Percentiles rank a stretch among this genome's conserved stretches.
These are phyloP conservation scores for Trametes villosa DNA, from an alignment of 768 basidiomycete species.

Conservation along the genomic window DNA sequence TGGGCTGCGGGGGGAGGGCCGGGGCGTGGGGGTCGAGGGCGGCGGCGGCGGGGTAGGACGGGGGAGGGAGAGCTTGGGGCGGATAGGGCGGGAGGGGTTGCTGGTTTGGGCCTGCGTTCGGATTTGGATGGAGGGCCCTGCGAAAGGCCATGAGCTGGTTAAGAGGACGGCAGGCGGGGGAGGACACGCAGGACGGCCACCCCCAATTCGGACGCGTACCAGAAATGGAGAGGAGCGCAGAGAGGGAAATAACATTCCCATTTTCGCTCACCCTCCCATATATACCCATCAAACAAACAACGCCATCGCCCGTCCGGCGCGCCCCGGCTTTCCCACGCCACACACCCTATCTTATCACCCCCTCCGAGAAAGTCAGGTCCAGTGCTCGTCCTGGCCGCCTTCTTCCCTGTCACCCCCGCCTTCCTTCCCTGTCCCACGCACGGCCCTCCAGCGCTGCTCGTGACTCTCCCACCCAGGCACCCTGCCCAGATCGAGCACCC, in stretches of 20 bases:
- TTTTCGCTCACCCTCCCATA: conserved; percentile 31
- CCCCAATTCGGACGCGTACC: conserved; percentile 31
- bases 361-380: conserved; percentile 18
- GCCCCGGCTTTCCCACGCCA: conserved; percentile 25
- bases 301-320: conserved; percentile 23
- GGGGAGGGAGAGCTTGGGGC: conserved; percentile 3
- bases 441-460: conserved; percentile 23
- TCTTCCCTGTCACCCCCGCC: conserved; percentile 23
- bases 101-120: conserved; percentile 13
- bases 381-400: conserved; percentile 20
- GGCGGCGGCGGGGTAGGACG: conserved; percentile 2
- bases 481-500: conserved; percentile 11
- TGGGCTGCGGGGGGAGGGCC: conserved; percentile 19
- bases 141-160: conserved; percentile 23
- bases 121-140: conserved; percentile 14
- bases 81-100: conserved; percentile 18
- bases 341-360: conserved; percentile 28
- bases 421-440: conserved; percentile 25
- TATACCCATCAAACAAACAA: conserved; percentile 30
- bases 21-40: conserved; percentile 9
- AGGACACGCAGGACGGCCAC: conserved; percentile 18
- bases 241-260: conserved; percentile 30
- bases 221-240: conserved; percentile 29
- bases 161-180: conserved; percentile 21
- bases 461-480: conserved; percentile 28